phyloP scores from a whole-genome alignment of 129 eudicot genomes.

The Arctium lappa region DNA sequence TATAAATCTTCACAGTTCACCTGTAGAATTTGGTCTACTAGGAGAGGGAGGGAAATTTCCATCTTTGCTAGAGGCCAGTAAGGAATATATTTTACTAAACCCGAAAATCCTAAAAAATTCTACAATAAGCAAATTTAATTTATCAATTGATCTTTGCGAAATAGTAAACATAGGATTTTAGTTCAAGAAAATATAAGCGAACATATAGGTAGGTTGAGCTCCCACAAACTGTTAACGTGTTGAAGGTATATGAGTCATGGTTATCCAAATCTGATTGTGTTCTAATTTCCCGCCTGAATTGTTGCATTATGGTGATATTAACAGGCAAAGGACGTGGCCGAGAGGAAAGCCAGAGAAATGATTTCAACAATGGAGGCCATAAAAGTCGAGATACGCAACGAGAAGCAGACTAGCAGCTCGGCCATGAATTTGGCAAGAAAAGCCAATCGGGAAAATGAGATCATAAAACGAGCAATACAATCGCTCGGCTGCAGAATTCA shows the following conservation, averaged over 20 bases:
- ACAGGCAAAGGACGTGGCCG: constrained; percentile 86
- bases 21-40: not conserved
- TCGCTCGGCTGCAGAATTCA: constrained; percentile 79
- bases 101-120: not conserved
- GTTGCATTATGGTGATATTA: constrained; percentile 4
- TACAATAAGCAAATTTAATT: not conserved
- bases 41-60: too few relatives aligned
- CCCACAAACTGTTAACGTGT: not conserved
- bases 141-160: not conserved
- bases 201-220: not conserved
- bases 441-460: constrained; percentile 63
- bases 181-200: not conserved
- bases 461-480: constrained; percentile 81
- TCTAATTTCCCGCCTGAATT: not conserved
- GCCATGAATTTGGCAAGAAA: constrained; percentile 64
- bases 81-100: too few relatives aligned
- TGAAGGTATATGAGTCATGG: not conserved
- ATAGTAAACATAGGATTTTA: not conserved
- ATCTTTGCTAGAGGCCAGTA: too few relatives aligned
- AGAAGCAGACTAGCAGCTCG: constrained; percentile 64
- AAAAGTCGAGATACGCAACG: constrained; percentile 63
- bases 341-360: constrained; percentile 58
- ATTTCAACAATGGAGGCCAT: constrained; percentile 51
- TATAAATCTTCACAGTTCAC: not conserved
- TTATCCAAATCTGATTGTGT: not conserved